Percentiles rank a stretch among this genome's conserved stretches.
Conservation (phyloP, 148 eudicot genomes). For the Dianthus caryophyllus region DNA sequence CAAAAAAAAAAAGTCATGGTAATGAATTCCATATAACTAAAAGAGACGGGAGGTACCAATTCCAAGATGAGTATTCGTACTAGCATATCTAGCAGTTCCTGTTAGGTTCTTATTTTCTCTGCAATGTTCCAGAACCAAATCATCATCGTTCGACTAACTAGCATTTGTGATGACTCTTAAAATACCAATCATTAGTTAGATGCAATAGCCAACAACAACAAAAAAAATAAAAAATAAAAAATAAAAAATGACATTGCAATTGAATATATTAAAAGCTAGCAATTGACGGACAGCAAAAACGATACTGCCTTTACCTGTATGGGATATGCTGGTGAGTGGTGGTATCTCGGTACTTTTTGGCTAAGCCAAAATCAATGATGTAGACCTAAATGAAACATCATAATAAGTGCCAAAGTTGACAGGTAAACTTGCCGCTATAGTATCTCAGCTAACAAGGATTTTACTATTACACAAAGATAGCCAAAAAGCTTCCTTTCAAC, state of each 20-base stretch:
- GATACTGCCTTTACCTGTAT: conserved; percentile 54
- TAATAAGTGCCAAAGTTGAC: neutral
- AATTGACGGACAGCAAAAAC: conserved; percentile 2
- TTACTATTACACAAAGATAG: neutral
- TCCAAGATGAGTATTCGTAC: conserved; percentile 96
- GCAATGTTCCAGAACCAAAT: conserved; percentile 24
- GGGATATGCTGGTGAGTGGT: conserved; percentile 89
- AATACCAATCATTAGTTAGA: neutral
- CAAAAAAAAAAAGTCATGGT: too few relatives aligned
- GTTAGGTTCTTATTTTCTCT: conserved; percentile 97
- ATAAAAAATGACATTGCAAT: too few relatives aligned
- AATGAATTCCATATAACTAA: neutral
- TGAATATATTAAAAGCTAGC: neutral
- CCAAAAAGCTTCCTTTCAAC: neutral
- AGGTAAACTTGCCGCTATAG: neutral
- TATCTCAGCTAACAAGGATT: neutral
- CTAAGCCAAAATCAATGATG: conserved; percentile 85
- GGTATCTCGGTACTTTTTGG: conserved; percentile 87
- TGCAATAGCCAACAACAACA: neutral
- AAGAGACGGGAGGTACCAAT: conserved; percentile 48
- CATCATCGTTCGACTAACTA: neutral
- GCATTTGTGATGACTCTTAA: neutral
- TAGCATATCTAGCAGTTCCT: conserved; percentile 96
- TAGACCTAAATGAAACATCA: conserved; percentile 50
- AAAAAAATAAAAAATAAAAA: too few relatives aligned